Evolutionary conservation across 108 stramenopile species (phyloP), one percentile per base, ranked within the genome.

Genomic region (Parietichytrium sp.): DNA sequence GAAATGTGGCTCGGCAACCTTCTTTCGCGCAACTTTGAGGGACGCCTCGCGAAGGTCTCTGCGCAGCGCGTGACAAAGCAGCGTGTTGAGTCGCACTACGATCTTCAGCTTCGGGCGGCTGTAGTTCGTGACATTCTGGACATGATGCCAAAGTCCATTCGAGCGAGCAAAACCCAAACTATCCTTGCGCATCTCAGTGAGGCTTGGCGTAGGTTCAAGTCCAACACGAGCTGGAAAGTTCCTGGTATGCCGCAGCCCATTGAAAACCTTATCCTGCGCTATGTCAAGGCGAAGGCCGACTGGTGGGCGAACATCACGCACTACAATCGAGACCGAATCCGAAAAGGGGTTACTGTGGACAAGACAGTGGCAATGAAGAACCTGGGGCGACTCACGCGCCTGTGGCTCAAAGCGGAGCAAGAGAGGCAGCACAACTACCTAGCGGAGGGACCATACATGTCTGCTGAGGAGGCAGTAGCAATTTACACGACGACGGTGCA

Each of bases 81-180:
- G 87, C 88, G 98, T 25, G 98, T 98, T 7, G 98, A 99, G 88
- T 94, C 93, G 42, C 97, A 99, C 87, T 99, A 97, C 87, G 98
- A 99, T 88, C 89, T 99, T 53, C 97, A 99, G 86, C 88, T 99
- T 42, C 93, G 98, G 18, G 98, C 98, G 51, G 95, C 95, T 53
- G 98, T 99, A 49, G 98, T 99, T 96, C 98, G 98, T 86, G 98
- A 99, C 81, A 99, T 99, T 79, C 91, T 99, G 30, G 98, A 99
- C 87, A 98, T 98, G 97, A 99, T 99, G 98, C 98, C 98, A 2
- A 94, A 97, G 55, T 97, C 97, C 80, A 94, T 99, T 26, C 95
- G 96, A 83, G 97, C 96, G 86, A 99, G 97, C 89, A 99, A 99
- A 89, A 91, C 93, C 48, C 88, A 97, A 25, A 95, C 96, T 31